Conservation (phyloP, 176 grass and related monocot genomes). For the Musa troglodytarum region DNA sequence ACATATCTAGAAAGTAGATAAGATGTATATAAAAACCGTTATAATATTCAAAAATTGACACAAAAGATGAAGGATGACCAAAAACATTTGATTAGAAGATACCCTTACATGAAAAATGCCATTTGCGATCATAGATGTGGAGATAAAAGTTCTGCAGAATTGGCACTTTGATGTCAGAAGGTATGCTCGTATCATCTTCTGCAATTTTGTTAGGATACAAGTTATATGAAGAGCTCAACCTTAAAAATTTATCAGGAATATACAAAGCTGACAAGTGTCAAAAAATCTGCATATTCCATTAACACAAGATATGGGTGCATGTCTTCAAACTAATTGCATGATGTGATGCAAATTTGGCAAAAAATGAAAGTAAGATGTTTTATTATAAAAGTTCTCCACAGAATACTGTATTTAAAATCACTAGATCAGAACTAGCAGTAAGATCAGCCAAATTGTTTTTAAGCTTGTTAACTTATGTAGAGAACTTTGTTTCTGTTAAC, state of each 20-base stretch:
- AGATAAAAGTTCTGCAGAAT: conserved; percentile 65
- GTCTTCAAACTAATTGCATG: neutral
- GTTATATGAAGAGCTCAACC: neutral
- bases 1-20: too few species aligned
- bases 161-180: conserved; percentile 66
- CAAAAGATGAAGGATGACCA: neutral
- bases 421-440: too few species aligned
- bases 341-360: neutral
- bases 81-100: neutral
- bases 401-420: too few species aligned
- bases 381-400: neutral
- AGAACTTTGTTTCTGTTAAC: too few species aligned
- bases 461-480: too few species aligned
- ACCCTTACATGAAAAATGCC: conserved; percentile 59
- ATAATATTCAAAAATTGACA: too few species aligned
- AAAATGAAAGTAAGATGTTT: neutral
- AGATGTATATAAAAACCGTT: too few species aligned
- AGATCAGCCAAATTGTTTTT: too few species aligned
- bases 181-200: conserved; percentile 97
- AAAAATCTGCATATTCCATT: neutral
- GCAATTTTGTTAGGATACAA: conserved; percentile 8
- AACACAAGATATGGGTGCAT: neutral
- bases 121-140: conserved; percentile 63
- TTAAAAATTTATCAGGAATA: neutral
- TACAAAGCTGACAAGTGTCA: neutral